Conservation (phyloP, 371 early-diverging fungal species). For the Mortierella sp. region DNA sequence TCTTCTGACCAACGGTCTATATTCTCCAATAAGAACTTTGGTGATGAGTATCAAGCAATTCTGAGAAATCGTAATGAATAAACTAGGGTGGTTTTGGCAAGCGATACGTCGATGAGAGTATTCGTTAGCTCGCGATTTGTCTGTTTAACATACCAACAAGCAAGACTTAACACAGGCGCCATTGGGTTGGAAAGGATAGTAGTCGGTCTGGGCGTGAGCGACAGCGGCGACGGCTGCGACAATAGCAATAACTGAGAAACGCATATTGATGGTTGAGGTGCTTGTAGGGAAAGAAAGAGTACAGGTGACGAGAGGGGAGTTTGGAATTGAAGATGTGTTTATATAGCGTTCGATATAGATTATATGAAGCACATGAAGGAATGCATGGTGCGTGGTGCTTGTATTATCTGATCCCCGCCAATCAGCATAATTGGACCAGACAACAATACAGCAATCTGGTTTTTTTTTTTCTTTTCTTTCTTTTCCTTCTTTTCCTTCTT, state of each 20-base stretch:
- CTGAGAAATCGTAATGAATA: neutral
- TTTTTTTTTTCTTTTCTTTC: neutral
- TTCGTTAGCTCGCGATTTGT: neutral
- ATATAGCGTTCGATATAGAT: neutral
- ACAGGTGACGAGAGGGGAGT: neutral
- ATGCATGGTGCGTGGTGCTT: too few species aligned
- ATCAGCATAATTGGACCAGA: neutral
- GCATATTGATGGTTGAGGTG: slow-evolving; percentile 7
- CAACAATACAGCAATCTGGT: slow-evolving; percentile 3
- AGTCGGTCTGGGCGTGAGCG: slow-evolving; percentile 21
- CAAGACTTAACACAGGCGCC: slow-evolving; percentile 32
- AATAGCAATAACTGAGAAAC: slow-evolving; percentile 19
- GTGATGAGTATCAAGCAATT: neutral
- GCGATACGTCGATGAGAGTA: neutral
- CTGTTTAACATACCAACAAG: slow-evolving; percentile 15
- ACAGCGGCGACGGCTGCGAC: slow-evolving; percentile 22
- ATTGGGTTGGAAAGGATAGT: slow-evolving; percentile 34
- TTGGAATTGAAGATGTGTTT: neutral
- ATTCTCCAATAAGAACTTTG: neutral
- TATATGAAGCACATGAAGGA: neutral
- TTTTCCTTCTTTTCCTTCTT: too few species aligned
- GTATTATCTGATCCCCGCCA: neutral
- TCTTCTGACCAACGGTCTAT: slow-evolving; percentile 30
- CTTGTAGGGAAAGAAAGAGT: neutral
- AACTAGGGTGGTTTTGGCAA: neutral